These are phyloP conservation scores for Fusarium sp. DNA, from an alignment of 2,329 filamentous ascomycete genomes.

Conservation along the genomic window DNA sequence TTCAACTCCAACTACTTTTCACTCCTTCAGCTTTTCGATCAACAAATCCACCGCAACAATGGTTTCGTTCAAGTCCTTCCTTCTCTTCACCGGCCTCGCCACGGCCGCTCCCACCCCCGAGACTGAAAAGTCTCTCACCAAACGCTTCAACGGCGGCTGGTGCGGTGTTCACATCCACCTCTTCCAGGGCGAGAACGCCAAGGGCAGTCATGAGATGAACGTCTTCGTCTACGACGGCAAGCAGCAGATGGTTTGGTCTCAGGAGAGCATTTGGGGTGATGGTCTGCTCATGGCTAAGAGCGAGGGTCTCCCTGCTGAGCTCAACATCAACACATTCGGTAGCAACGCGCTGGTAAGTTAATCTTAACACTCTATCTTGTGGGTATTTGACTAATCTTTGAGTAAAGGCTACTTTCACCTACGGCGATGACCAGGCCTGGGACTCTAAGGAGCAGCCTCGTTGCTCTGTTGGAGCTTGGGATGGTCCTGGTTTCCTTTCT, in stretches of 20 bases:
- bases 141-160: slow-evolving; percentile 5
- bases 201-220: slow-evolving; percentile 4
- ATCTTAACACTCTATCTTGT: accelerated
- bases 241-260: not conserved
- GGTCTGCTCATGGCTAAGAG: not conserved
- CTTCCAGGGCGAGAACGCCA: not conserved
- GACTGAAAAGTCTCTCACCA: not conserved
- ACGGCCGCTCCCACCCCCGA: slow-evolving; percentile 1
- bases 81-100: not conserved
- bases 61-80: not conserved
- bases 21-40: not conserved
- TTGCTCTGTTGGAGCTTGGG: not conserved
- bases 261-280: slow-evolving; percentile 7
- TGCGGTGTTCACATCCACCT: slow-evolving; percentile 9
- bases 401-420: not conserved
- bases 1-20: not conserved
- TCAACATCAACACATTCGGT: not conserved
- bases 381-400: not conserved
- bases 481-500: not conserved
- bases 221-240: slow-evolving; percentile 3
- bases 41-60: not conserved
- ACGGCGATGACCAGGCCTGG: not conserved
- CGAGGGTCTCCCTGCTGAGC: not conserved
- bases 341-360: not conserved
- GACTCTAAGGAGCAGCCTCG: not conserved